A percentile compares a stretch with the other conserved stretches of the same genome.
phyloP scores from a whole-genome alignment of 345 rosid genomes.

The Acer campestre region DNA sequence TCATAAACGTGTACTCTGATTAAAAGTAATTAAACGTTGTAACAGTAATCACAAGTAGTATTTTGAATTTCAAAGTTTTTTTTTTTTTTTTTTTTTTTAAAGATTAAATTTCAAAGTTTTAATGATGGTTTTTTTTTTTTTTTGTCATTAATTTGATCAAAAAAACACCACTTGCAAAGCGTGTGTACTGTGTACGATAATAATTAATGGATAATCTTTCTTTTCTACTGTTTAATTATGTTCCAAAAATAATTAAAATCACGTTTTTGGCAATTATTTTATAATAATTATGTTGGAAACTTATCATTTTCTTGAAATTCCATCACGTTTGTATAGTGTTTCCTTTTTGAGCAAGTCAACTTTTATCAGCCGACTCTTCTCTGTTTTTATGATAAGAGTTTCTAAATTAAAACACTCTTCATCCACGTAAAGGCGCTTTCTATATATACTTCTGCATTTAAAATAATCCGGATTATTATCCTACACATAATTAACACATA shows the following conservation, averaged over 20 bases:
- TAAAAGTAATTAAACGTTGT: not conserved
- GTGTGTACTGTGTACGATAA: not conserved
- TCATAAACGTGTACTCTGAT: not conserved
- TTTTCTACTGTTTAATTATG: not conserved
- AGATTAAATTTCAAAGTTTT: too few species aligned
- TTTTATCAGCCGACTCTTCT: not conserved
- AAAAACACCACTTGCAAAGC: too few species aligned
- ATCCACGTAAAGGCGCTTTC: not conserved
- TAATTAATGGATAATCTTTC: not conserved
- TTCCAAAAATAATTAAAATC: not conserved
- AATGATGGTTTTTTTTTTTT: too few species aligned
- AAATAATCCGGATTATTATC: too few species aligned
- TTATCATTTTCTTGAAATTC: not conserved
- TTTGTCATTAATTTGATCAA: not conserved
- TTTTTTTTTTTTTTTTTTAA: too few species aligned
- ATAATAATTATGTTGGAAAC: not conserved
- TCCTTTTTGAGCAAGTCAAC: not conserved
- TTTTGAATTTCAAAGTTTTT: too few species aligned
- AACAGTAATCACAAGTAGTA: not conserved
- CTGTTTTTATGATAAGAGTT: not conserved
- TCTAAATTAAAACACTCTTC: not conserved
- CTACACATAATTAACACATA: too few species aligned
- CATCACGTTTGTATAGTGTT: not conserved
- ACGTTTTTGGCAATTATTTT: not conserved
- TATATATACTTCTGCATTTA: not conserved